Conservation (phyloP, 2,329 filamentous ascomycete genomes). For the Pseudocercospora cruenta region DNA sequence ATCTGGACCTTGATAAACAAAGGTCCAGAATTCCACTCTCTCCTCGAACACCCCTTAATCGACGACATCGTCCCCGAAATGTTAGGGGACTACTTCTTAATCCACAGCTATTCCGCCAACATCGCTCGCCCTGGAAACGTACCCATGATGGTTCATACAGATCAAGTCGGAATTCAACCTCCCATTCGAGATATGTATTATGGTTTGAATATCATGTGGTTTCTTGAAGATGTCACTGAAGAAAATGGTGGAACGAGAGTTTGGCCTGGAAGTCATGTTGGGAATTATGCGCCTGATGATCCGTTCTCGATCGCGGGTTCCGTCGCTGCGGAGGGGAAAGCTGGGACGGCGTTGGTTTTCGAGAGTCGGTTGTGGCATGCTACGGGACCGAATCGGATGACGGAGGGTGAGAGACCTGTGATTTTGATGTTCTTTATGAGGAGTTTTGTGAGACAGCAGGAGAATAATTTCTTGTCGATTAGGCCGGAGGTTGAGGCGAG, state of each 20-base stretch:
- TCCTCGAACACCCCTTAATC: not conserved
- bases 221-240: not conserved
- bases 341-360: not conserved
- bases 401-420: not conserved
- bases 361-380: not conserved
- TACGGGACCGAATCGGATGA: not conserved
- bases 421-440: not conserved
- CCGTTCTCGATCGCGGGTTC: not conserved
- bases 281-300: not conserved
- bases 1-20: not conserved
- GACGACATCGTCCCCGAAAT: not conserved
- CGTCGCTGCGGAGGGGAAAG: not conserved
- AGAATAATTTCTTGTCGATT: not conserved
- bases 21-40: not conserved
- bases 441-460: not conserved
- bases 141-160: not conserved
- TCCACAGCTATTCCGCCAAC: not conserved
- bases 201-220: not conserved
- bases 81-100: not conserved
- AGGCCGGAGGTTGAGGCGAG: not conserved
- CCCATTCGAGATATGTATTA: not conserved
- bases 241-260: not conserved
- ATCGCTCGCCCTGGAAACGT: not conserved
- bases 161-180: not conserved
- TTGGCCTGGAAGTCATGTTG: not conserved